Conservation (phyloP, 176 grass and related monocot species). For the Eleusine indica region DNA sequence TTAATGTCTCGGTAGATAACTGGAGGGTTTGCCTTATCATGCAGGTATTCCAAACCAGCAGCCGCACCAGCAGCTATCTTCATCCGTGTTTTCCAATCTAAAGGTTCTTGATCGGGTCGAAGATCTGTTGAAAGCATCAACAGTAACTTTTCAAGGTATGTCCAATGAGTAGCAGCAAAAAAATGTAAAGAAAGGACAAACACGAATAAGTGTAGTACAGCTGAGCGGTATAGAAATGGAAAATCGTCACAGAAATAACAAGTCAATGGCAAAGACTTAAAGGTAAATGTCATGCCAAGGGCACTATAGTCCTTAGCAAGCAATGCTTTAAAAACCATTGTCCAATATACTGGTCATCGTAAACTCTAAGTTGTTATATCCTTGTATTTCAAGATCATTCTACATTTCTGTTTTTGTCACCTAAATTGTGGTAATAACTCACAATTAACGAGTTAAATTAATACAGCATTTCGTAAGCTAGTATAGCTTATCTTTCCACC, state of each 20-base stretch:
- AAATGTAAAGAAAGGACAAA: neutral
- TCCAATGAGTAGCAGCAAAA: conserved; percentile 7
- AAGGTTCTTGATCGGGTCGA: conserved; percentile 47
- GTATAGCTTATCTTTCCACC: conserved; percentile 16
- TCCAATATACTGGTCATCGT: neutral
- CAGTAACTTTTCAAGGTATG: neutral
- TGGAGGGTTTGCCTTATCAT: conserved; percentile 61
- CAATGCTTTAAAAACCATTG: neutral
- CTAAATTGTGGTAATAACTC: neutral
- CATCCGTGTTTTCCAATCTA: conserved; percentile 85
- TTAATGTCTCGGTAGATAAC: conserved; percentile 91
- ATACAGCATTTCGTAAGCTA: conserved; percentile 3
- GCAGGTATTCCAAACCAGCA: conserved; percentile 76
- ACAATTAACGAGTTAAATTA: neutral
- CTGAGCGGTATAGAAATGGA: conserved; percentile 4
- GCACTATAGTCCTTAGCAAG: neutral
- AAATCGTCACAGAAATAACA: conserved; percentile 21
- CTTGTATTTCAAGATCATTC: neutral
- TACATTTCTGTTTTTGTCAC: conserved; percentile 9
- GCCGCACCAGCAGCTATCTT: conserved; percentile 78
- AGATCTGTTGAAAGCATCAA: conserved; percentile 53
- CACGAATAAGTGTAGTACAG: conserved; percentile 3
- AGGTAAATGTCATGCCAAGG: neutral
- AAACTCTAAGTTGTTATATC: conserved; percentile 1
- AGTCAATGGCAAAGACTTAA: neutral